Percentiles rank a stretch among this genome's conserved stretches.
phyloP scores from a whole-genome alignment of 306 rosid species.

The Spatholobus suberectus region DNA sequence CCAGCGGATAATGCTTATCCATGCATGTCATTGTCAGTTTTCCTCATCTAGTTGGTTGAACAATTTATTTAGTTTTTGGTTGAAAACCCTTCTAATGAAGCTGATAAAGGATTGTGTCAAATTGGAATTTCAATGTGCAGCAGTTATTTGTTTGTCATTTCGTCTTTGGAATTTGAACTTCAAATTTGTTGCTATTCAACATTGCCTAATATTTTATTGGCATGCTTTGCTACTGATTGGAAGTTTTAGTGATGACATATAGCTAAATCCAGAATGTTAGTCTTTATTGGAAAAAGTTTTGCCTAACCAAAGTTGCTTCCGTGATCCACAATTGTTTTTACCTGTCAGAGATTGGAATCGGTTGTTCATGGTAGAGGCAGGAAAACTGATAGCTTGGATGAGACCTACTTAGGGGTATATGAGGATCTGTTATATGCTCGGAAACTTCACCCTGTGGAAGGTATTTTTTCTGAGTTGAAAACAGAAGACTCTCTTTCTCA shows the following conservation, averaged over 20 bases:
- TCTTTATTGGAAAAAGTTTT: background rate
- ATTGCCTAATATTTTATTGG: background rate
- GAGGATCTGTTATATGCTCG: conserved; percentile 91
- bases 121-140: conserved; percentile 1
- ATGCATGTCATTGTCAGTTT: background rate
- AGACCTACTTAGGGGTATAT: conserved; percentile 79
- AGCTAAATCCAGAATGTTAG: background rate
- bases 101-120: background rate
- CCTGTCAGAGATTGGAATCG: conserved; percentile 81
- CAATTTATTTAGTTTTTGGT: background rate
- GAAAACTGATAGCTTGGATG: conserved; percentile 68
- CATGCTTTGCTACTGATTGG: background rate
- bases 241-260: conserved; percentile 11
- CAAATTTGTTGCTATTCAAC: conserved; percentile 1
- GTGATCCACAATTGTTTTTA: conserved; percentile 32
- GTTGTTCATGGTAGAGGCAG: conserved; percentile 97
- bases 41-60: background rate
- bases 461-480: conserved; percentile 44
- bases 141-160: background rate
- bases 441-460: conserved; percentile 87
- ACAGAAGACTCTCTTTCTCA: background rate
- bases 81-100: background rate
- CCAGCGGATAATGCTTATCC: background rate
- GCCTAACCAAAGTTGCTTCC: conserved; percentile 18
- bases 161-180: conserved; percentile 15